phyloP scores from a whole-genome alignment of 108 stramenopile species.

The Nitzschia putrida region DNA sequence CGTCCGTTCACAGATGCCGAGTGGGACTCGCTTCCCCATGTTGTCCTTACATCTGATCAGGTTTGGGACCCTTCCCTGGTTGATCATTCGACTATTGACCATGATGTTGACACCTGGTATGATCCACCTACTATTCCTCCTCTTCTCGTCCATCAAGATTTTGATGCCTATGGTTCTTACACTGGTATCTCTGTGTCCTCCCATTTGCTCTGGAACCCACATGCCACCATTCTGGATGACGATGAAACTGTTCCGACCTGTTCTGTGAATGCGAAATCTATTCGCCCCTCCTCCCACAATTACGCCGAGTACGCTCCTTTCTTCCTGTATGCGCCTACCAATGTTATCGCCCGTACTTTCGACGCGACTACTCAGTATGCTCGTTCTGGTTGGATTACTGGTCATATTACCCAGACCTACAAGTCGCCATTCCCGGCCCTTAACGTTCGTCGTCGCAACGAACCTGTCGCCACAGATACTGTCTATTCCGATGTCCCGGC shows the following conservation, averaged over 20 bases:
- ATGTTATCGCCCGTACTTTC: conserved; percentile 1
- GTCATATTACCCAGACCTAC: neutral
- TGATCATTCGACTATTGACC: conserved; percentile 12
- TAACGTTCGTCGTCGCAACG: conserved; percentile 22
- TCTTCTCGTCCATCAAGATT: too few species aligned
- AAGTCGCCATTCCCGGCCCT: conserved; percentile 9
- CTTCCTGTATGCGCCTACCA: neutral
- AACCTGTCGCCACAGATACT: conserved; percentile 32
- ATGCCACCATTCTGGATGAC: too few species aligned
- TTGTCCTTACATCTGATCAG: neutral
- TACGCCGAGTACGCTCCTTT: neutral
- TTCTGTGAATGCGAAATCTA: conserved; percentile 21
- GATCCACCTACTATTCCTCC: too few species aligned
- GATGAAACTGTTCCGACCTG: neutral
- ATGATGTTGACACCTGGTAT: conserved; percentile 28
- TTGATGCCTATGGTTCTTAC: neutral
- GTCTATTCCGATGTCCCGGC: neutral
- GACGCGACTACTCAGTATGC: conserved; percentile 26
- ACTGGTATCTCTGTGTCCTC: too few species aligned
- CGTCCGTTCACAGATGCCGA: conserved; percentile 32
- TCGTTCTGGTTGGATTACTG: neutral
- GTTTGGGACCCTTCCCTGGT: neutral
- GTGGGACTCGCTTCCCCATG: conserved; percentile 9
- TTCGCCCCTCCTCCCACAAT: neutral
- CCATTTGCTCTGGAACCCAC: too few species aligned